Evolutionary conservation across 495 filamentous ascomycete species (phyloP), one percentile per base, ranked within the genome.

Genomic region (Aspergillus heteromorphus): DNA sequence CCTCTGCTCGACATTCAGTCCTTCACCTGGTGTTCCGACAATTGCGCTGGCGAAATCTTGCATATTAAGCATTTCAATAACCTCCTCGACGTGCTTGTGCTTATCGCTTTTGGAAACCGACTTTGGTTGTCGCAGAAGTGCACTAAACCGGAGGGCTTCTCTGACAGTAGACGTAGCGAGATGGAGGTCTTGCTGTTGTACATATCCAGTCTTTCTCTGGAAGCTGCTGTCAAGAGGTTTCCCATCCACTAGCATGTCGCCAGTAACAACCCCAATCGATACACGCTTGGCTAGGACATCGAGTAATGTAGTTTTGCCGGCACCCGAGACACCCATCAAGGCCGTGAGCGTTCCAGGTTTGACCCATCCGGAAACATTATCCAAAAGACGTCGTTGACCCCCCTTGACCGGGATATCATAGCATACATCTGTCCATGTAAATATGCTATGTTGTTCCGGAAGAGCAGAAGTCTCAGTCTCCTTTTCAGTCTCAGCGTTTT

Each of bases 161-260:
- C 92, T 79, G 17, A 96, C 91, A 19, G 91, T 96, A 0, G 85
- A 83, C 0, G 89, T 92, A 10, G 83, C 71, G 21, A 93, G 79
- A 69, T 95, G 91, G 6, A 96, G 78, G 77, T 97, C 92, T 65
- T 95, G 90, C 65, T 97, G 92, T 59, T 96, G 89, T 29, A 92
- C 92, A 64, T 96, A 97, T 2, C 91, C 91, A 1, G 89, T 95
- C 71, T 92, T 92, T 50, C 92, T 80, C 58, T 92, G 88, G 75
- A 96, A 96, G 0, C 87, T 91, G 13, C 74, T 73, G 63, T 95
- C 88, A 14, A 86, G 66, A 3, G 71, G 63, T 29, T 65, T 64
- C 1, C 79, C 79, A 55, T 83, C 76, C 8, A 83, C 78, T 10
- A 81, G 63, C 65, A 83, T 78, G 36, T 80, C 76, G 1, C 79